Evolutionary conservation across 2,329 filamentous ascomycete species (phyloP).

Genomic region (Thermomyces lanuginosus): DNA sequence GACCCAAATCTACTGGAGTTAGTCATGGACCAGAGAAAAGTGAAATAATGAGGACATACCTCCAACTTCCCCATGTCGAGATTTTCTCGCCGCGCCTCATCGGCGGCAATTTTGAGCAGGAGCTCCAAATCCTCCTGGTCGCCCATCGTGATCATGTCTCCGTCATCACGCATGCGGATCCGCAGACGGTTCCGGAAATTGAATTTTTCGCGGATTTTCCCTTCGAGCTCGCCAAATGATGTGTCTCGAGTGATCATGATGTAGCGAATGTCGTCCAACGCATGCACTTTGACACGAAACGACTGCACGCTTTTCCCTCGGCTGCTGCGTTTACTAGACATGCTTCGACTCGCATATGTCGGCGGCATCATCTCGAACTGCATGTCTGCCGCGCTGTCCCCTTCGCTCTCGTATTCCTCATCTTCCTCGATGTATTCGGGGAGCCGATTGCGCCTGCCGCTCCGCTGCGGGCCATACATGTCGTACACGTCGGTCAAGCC

Average conservation of each 20-base stretch:
- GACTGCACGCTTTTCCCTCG: too few relatives aligned
- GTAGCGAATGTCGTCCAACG: conserved; percentile 70
- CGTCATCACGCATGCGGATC: conserved; percentile 83
- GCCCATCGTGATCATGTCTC: conserved; percentile 92
- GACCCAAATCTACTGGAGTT: conserved; percentile 8
- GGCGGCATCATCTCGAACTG: conserved; percentile 65
- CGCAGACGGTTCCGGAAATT: conserved; percentile 44
- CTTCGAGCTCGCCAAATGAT: conserved; percentile 60
- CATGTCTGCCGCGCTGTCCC: conserved; percentile 55
- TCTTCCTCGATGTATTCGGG: conserved; percentile 61
- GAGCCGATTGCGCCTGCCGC: conserved; percentile 30
- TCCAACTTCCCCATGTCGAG: conserved; percentile 86
- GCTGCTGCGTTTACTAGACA: conserved; percentile 41
- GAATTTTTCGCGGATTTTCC: conserved; percentile 75
- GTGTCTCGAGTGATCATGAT: conserved; percentile 65
- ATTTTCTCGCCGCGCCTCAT: conserved; percentile 53
- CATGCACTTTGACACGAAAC: conserved; percentile 86
- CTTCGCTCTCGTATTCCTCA: conserved; percentile 53
- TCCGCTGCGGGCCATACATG: conserved; percentile 43
- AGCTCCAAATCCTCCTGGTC: conserved; percentile 94
- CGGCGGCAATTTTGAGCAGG: conserved; percentile 55
- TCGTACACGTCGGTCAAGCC: conserved; percentile 37
- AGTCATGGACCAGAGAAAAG: neutral
- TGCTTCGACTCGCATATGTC: conserved; percentile 20
- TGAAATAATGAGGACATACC: conserved; percentile 40